These are phyloP conservation scores for Cubamyces sp. DNA, from an alignment of 768 basidiomycete genomes.

Conservation along the genomic window DNA sequence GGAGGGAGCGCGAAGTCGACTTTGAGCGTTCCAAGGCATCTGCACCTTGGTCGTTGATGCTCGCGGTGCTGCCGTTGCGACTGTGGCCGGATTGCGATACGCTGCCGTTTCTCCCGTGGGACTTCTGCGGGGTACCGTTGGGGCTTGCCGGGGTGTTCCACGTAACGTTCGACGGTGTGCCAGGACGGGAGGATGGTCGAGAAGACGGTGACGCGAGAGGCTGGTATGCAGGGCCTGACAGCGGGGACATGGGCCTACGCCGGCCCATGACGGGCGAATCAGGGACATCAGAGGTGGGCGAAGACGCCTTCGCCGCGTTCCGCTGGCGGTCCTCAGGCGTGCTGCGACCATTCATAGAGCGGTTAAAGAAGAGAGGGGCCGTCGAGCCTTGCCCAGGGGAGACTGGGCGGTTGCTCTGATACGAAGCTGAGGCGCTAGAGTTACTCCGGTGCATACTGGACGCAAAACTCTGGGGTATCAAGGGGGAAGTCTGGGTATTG, in stretches of 20 bases:
- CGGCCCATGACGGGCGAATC: constrained; percentile 58
- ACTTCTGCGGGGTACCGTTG: constrained; percentile 33
- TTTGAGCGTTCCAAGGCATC: constrained; percentile 41
- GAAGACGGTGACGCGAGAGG: constrained; percentile 53
- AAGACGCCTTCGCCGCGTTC: constrained; percentile 10
- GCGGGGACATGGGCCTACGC: constrained; percentile 74
- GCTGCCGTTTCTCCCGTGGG: constrained; percentile 63
- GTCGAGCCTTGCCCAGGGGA: constrained; percentile 50
- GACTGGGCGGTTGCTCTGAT: constrained; percentile 48
- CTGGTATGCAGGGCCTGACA: constrained; percentile 63
- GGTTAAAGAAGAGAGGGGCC: constrained; percentile 55
- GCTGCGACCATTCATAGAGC: constrained; percentile 65
- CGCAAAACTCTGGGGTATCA: constrained; percentile 41
- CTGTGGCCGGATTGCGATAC: constrained; percentile 34
- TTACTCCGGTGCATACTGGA: constrained; percentile 53
- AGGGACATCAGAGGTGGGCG: constrained; percentile 27
- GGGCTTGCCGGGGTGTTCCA: constrained; percentile 54
- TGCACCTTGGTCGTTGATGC: constrained; percentile 31
- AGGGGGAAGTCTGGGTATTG: constrained; percentile 35
- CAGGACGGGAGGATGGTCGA: constrained; percentile 47
- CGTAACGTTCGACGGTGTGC: constrained; percentile 77
- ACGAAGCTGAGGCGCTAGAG: constrained; percentile 56
- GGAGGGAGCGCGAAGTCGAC: constrained; percentile 50
- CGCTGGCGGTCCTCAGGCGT: constrained; percentile 56
- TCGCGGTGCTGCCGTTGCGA: constrained; percentile 36